phyloP scores from a whole-genome alignment of 305 asterid genomes.

The Solanum hybrid region DNA sequence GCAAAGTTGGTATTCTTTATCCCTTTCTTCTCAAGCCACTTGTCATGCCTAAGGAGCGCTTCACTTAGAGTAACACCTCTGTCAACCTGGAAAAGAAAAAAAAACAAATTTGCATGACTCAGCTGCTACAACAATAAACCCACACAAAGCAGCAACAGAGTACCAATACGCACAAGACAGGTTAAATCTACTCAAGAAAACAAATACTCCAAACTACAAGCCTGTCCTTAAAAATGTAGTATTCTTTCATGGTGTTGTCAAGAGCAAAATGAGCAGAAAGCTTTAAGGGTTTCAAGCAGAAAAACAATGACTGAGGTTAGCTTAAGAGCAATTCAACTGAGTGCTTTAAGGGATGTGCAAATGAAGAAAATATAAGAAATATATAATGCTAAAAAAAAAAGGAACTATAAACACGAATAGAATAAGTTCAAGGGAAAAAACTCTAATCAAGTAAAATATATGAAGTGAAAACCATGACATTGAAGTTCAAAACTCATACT shows the following conservation, averaged over 20 bases:
- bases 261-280: not conserved
- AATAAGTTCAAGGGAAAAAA: not conserved
- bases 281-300: not conserved
- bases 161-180: not conserved
- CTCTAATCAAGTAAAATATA: not conserved
- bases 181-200: not conserved
- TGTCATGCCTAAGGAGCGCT: constrained; percentile 76
- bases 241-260: not conserved
- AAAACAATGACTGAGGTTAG: not conserved
- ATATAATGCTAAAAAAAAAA: not conserved
- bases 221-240: not conserved
- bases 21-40: constrained; percentile 81
- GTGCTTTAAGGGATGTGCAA: not conserved
- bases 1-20: constrained; percentile 71
- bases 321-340: not conserved
- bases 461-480: not conserved
- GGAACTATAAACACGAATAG: not conserved
- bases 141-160: not conserved
- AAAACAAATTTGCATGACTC: not conserved
- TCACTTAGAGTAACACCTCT: constrained; percentile 69
- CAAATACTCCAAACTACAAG: not conserved
- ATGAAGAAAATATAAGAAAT: not conserved
- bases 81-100: constrained; percentile 44
- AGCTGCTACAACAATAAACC: not conserved
- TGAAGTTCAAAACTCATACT: not conserved